These are phyloP conservation scores for Herpetomonas samuelpessoai DNA, from an alignment of 208 protist species.

Conservation along the genomic window DNA sequence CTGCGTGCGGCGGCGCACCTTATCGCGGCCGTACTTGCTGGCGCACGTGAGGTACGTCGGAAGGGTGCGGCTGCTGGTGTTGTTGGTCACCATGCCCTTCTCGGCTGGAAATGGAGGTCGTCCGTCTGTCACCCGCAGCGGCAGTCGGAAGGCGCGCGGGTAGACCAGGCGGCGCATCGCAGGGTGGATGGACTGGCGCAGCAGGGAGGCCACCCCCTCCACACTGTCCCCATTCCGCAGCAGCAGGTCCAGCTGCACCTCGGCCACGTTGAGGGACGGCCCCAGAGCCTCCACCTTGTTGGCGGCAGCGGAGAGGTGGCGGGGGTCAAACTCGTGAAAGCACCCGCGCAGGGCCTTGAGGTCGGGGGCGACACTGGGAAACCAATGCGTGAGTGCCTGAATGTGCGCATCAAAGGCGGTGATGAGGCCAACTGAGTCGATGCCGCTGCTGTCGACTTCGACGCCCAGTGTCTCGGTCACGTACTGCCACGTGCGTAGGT, in stretches of 20 bases:
- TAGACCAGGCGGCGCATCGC: constrained; percentile 79
- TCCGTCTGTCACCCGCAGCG: constrained; percentile 59
- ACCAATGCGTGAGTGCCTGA: constrained; percentile 39
- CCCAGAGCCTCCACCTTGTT: constrained; percentile 23
- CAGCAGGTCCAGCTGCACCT: constrained; percentile 51
- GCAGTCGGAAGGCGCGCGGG: constrained; percentile 66
- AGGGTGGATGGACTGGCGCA: constrained; percentile 60
- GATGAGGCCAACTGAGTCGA: constrained; percentile 55
- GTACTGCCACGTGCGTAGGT: constrained; percentile 14
- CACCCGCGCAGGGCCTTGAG: constrained; percentile 42
- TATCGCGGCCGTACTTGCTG: constrained; percentile 50
- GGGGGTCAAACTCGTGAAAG: constrained; percentile 60
- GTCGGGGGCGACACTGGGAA: constrained; percentile 43
- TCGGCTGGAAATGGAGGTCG: constrained; percentile 43
- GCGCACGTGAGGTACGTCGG: constrained; percentile 52
- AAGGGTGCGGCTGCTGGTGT: constrained; percentile 13
- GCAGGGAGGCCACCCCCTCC: constrained; percentile 29
- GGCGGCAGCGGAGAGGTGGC: constrained; percentile 7
- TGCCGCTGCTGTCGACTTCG: constrained; percentile 22
- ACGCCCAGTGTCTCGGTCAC: constrained; percentile 13
- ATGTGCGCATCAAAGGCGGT: constrained; percentile 65
- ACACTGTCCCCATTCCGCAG: constrained; percentile 43
- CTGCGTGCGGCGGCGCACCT: constrained; percentile 50
- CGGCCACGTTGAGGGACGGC: constrained; percentile 38
- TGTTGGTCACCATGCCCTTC: constrained; percentile 34